Percentiles rank a stretch among this genome's conserved stretches.
phyloP scores from a whole-genome alignment of 2,329 filamentous ascomycete species.

The Penicillium sp. region DNA sequence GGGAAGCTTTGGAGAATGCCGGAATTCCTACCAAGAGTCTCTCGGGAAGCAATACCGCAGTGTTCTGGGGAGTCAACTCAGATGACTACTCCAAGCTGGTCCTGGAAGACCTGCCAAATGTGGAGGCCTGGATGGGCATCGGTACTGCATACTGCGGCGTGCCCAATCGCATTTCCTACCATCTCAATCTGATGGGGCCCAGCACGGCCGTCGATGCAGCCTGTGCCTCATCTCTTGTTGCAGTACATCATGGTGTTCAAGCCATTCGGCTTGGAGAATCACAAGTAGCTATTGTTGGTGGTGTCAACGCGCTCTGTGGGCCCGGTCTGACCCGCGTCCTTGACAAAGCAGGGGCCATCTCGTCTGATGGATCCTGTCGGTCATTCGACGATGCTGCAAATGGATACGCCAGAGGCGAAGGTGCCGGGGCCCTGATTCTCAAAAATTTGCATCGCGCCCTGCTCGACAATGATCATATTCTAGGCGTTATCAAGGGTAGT shows the following conservation, averaged over 20 bases:
- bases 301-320: background rate
- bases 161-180: background rate
- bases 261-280: background rate
- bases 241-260: background rate
- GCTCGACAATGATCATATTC: background rate
- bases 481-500: slow-evolving; percentile 23
- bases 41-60: slow-evolving; percentile 33
- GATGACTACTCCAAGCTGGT: slow-evolving; percentile 44
- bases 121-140: slow-evolving; percentile 47
- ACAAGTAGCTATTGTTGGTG: background rate
- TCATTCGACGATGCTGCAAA: background rate
- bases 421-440: background rate
- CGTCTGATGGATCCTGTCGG: background rate
- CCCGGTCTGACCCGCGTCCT: background rate
- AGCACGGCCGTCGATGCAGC: background rate
- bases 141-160: slow-evolving; percentile 41
- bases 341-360: background rate
- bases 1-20: background rate
- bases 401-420: background rate
- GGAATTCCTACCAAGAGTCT: background rate
- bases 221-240: background rate
- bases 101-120: slow-evolving; percentile 43
- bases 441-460: background rate
- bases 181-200: background rate
- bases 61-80: slow-evolving; percentile 39